Evolutionary conservation across 2,329 filamentous ascomycete genomes (phyloP).

Genomic region (Arthrinium phaeospermum): DNA sequence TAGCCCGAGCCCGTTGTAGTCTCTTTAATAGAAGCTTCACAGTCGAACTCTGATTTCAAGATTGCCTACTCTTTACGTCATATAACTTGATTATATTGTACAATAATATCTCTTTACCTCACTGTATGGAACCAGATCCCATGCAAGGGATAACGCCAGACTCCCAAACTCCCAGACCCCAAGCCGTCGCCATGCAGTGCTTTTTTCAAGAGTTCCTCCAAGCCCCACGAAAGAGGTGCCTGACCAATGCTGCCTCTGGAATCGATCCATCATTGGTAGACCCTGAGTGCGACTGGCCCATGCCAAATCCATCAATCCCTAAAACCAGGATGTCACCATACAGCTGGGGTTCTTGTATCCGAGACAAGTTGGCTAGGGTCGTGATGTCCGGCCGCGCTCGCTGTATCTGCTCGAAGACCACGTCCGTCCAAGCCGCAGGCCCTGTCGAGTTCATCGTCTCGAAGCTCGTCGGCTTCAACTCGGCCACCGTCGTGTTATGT

Average conservation of each 20-base stretch:
- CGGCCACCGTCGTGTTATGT: conserved; percentile 13
- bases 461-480: conserved; percentile 32
- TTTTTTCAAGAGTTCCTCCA: conserved; percentile 25
- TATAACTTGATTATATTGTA: too few species aligned
- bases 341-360: conserved; percentile 24
- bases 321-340: conserved; percentile 33
- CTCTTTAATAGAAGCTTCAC: too few species aligned
- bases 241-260: conserved; percentile 33
- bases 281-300: conserved; percentile 36
- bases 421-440: conserved; percentile 39
- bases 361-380: conserved; percentile 24
- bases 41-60: too few species aligned
- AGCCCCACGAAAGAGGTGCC: conserved; percentile 34
- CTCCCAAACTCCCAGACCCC: conserved; percentile 2
- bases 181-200: not conserved
- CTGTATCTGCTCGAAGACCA: conserved; percentile 37
- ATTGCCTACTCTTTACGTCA: too few species aligned
- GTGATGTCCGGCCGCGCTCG: conserved; percentile 28
- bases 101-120: too few species aligned
- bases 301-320: conserved; percentile 36
- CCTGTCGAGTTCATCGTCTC: conserved; percentile 41
- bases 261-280: conserved; percentile 36
- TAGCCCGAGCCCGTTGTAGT: too few species aligned
- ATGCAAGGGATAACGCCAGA: not conserved
- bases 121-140: not conserved